Evolutionary conservation across 2,329 filamentous ascomycete species (phyloP).

Genomic region (Fusarium ramigenum): DNA sequence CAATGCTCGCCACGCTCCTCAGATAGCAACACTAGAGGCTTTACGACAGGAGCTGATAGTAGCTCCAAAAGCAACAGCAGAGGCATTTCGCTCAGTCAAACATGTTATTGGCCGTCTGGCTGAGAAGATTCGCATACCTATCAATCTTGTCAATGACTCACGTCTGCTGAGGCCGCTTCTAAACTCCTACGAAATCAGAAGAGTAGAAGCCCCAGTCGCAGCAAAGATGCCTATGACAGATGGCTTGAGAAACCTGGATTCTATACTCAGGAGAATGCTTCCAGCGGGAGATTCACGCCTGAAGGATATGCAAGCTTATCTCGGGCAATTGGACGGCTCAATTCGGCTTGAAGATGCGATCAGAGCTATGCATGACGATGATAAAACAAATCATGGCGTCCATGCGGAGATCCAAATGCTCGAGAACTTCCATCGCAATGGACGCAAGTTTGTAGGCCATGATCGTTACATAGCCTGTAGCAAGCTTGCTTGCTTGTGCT

Average conservation of each 20-base stretch:
- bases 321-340: not conserved
- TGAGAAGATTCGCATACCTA: conserved; percentile 51
- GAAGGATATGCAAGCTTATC: not conserved
- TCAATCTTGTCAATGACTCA: conserved; percentile 50
- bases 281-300: conserved; percentile 7
- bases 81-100: conserved; percentile 43
- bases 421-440: conserved; percentile 53
- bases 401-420: conserved; percentile 46
- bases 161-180: conserved; percentile 46
- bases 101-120: conserved; percentile 58
- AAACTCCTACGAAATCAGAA: conserved; percentile 40
- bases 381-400: conserved; percentile 36
- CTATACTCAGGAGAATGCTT: conserved; percentile 48
- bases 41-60: conserved; percentile 13
- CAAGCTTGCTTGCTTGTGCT: conserved; percentile 62
- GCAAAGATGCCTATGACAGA: conserved; percentile 40
- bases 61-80: not conserved
- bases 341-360: conserved; percentile 9
- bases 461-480: conserved; percentile 61
- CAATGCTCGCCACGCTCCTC: conserved; percentile 14
- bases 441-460: conserved; percentile 48
- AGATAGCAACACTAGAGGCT: conserved; percentile 21
- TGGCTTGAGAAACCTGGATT: conserved; percentile 40
- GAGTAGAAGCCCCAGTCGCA: conserved; percentile 19
- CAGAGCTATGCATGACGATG: conserved; percentile 2